phyloP scores from a whole-genome alignment of 805 yeast genomes.

The Metschnikowia anglica region DNA sequence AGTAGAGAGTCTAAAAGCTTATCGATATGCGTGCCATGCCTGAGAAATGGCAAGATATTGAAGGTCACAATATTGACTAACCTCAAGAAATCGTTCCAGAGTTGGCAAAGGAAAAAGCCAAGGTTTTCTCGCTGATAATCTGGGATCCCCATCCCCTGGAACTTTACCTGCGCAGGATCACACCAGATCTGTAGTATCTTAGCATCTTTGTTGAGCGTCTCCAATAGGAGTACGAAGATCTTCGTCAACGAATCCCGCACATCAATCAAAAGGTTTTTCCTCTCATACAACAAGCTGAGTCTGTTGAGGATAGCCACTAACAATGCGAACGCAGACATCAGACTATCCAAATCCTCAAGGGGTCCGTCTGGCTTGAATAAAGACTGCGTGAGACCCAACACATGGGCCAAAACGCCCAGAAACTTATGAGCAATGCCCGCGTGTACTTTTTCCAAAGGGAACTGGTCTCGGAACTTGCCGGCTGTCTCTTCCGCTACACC shows the following conservation, averaged over 20 bases:
- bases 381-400: conserved; percentile 2
- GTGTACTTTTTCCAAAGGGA: conserved; percentile 25
- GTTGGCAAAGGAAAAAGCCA: conserved; percentile 29
- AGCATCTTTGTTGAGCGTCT: conserved; percentile 16
- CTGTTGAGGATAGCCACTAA: conserved; percentile 26
- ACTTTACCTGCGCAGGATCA: conserved; percentile 30
- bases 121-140: conserved; percentile 24
- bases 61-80: conserved; percentile 29
- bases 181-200: conserved; percentile 31
- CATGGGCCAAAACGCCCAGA: conserved; percentile 2
- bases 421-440: background rate
- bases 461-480: conserved; percentile 21
- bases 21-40: conserved; percentile 24
- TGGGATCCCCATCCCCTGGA: conserved; percentile 18
- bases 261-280: conserved; percentile 19
- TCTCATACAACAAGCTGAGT: conserved; percentile 21
- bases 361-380: conserved; percentile 3
- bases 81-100: conserved; percentile 40
- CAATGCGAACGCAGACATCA: conserved; percentile 13
- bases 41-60: conserved; percentile 26
- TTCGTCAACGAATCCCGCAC: conserved; percentile 20
- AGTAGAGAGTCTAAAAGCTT: conserved; percentile 20
- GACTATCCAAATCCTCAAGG: conserved; percentile 9
- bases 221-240: conserved; percentile 24
- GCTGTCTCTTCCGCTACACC: background rate